Percentiles rank a stretch among this genome's conserved stretches.
phyloP scores from a whole-genome alignment of 306 rosid species.

The Carpinus fangiana region DNA sequence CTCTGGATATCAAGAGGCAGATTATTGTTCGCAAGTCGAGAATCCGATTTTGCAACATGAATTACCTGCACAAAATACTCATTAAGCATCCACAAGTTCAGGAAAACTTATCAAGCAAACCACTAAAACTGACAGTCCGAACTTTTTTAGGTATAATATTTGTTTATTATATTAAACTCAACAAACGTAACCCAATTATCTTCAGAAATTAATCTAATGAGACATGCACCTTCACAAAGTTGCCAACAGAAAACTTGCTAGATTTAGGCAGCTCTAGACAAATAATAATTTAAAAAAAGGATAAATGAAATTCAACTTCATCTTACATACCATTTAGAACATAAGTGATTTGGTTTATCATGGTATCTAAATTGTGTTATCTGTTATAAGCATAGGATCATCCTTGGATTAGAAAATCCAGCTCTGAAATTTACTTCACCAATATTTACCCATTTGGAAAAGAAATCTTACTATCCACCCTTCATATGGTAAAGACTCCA shows the following conservation, averaged over 20 bases:
- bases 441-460: background rate
- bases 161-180: background rate
- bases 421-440: background rate
- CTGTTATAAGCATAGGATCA: background rate
- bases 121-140: slow-evolving; percentile 15
- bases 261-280: background rate
- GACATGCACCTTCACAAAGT: background rate
- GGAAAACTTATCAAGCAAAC: background rate
- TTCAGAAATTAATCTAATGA: background rate
- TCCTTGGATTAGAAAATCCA: background rate
- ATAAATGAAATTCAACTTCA: background rate
- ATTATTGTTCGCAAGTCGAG: slow-evolving; percentile 91
- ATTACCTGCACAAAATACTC: slow-evolving; percentile 60
- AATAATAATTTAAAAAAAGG: too few relatives aligned
- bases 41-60: slow-evolving; percentile 90
- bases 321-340: background rate
- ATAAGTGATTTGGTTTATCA: background rate
- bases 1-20: slow-evolving; percentile 85
- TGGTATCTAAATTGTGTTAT: background rate
- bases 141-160: slow-evolving; percentile 25
- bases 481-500: slow-evolving; percentile 1
- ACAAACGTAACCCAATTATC: background rate
- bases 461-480: background rate
- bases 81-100: slow-evolving; percentile 25
- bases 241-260: background rate